Percentiles rank a stretch among this genome's conserved stretches.
phyloP scores from a whole-genome alignment of 345 rosid genomes.

The Odontarrhena argentea region DNA sequence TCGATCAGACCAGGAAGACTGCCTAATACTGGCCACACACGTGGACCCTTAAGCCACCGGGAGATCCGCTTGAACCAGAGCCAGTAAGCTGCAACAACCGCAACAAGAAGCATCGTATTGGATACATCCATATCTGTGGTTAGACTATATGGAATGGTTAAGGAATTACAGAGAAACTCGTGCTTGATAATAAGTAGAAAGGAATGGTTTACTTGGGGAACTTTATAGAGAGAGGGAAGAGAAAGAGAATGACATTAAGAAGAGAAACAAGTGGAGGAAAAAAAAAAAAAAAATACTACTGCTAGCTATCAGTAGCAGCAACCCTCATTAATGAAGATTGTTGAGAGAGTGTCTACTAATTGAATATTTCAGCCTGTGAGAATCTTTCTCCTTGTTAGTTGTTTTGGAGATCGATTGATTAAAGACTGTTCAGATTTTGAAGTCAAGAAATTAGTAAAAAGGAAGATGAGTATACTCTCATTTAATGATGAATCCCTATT shows the following conservation, averaged over 20 bases:
- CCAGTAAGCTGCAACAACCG: conserved; percentile 66
- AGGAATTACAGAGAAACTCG: conserved; percentile 18
- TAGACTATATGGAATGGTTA: neutral
- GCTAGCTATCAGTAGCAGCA: conserved; percentile 36
- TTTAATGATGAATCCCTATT: conserved; percentile 24
- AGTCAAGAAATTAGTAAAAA: conserved; percentile 26
- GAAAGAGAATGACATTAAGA: conserved; percentile 12
- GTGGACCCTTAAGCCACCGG: conserved; percentile 77
- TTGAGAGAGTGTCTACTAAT: conserved; percentile 41
- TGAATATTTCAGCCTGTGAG: conserved; percentile 23
- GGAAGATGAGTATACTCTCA: conserved; percentile 20
- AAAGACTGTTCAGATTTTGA: conserved; percentile 21
- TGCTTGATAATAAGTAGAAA: conserved; percentile 5
- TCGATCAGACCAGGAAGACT: conserved; percentile 91
- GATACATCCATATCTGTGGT: conserved; percentile 56
- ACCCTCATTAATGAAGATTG: conserved; percentile 44
- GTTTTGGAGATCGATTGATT: conserved; percentile 25
- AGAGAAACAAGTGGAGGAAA: conserved; percentile 26
- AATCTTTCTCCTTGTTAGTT: conserved; percentile 14
- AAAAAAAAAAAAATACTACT: conserved; percentile 13
- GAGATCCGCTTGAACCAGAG: conserved; percentile 86
- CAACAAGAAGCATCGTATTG: conserved; percentile 58
- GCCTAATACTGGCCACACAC: conserved; percentile 91
- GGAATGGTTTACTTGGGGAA: conserved; percentile 15
- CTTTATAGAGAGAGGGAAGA: conserved; percentile 28